phyloP scores from a whole-genome alignment of 139 green algal genomes.

The Chlamydomonas eustigma region DNA sequence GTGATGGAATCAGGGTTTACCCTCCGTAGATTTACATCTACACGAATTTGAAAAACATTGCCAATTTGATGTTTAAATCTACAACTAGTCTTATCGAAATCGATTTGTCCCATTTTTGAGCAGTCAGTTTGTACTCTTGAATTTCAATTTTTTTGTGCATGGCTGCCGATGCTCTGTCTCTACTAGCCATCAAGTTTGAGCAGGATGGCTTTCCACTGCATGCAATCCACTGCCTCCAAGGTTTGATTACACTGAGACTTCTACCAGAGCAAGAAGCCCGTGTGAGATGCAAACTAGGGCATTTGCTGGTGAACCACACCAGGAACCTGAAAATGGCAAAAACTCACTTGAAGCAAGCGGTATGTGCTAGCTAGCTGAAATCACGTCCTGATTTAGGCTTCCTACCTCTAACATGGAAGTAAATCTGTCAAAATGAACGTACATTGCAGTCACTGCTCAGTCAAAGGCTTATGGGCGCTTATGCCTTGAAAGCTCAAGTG shows the following conservation, averaged over 20 bases:
- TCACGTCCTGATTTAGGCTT: too few species aligned
- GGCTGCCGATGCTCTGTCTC: neutral
- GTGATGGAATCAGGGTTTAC: too few species aligned
- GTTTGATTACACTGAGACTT: neutral
- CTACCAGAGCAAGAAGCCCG: neutral
- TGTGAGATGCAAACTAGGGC: neutral
- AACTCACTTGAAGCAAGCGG: neutral
- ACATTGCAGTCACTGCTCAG: neutral
- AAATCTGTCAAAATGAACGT: too few species aligned
- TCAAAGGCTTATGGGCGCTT: neutral
- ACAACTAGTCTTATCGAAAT: too few species aligned
- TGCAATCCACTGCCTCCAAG: neutral
- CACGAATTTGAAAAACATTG: too few species aligned
- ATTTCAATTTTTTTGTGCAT: too few species aligned
- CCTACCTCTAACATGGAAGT: too few species aligned
- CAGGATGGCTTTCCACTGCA: neutral
- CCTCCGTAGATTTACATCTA: too few species aligned
- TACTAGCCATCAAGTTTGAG: neutral
- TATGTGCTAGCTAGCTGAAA: too few species aligned
- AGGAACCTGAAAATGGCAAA: neutral
- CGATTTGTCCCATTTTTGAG: too few species aligned
- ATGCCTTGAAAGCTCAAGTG: neutral
- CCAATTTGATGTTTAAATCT: too few species aligned
- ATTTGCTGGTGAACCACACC: neutral
- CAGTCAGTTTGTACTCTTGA: too few species aligned